Evolutionary conservation across 2,329 filamentous ascomycete species (phyloP).

Genomic region (Plectosphaerella cucumerina): DNA sequence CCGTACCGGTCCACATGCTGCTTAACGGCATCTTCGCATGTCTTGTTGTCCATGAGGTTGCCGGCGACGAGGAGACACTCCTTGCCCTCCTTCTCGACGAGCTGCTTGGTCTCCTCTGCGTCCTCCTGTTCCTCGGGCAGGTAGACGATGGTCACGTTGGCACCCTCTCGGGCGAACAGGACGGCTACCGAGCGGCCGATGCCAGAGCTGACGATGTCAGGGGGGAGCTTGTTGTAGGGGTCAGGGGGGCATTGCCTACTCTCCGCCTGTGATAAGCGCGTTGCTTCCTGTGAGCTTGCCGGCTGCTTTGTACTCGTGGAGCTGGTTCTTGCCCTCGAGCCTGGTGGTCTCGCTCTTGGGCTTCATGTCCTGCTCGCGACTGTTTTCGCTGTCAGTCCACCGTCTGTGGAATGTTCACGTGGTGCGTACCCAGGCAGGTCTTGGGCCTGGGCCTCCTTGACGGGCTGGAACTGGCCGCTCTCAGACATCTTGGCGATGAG

Average conservation of each 20-base stretch:
- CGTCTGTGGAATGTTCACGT: neutral
- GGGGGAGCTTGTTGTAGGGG: neutral
- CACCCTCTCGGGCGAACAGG: conserved; percentile 54
- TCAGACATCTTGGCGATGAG: conserved; percentile 5
- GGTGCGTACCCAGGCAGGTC: conserved; percentile 28
- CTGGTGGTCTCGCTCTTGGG: conserved; percentile 34
- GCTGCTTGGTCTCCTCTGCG: conserved; percentile 46
- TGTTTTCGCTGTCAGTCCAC: conserved; percentile 8
- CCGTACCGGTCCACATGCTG: conserved; percentile 44
- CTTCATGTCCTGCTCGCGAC: conserved; percentile 30
- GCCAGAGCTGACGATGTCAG: conserved; percentile 34
- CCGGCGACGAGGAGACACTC: conserved; percentile 42
- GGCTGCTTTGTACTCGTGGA: conserved; percentile 36
- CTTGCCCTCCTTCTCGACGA: conserved; percentile 46
- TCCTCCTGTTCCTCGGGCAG: conserved; percentile 52
- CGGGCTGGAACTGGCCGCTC: conserved; percentile 27
- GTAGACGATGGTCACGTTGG: conserved; percentile 51
- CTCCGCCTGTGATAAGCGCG: conserved; percentile 51
- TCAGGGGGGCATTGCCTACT: conserved; percentile 32
- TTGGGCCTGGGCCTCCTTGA: conserved; percentile 28
- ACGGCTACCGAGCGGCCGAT: conserved; percentile 52
- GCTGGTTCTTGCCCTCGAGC: conserved; percentile 30
- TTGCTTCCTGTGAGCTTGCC: conserved; percentile 46
- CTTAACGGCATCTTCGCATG: conserved; percentile 46
- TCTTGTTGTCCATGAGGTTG: conserved; percentile 44